Percentiles rank a stretch among this genome's conserved stretches.
phyloP scores from a whole-genome alignment of 2,329 filamentous ascomycete species.

The Xylariaceae sp. region DNA sequence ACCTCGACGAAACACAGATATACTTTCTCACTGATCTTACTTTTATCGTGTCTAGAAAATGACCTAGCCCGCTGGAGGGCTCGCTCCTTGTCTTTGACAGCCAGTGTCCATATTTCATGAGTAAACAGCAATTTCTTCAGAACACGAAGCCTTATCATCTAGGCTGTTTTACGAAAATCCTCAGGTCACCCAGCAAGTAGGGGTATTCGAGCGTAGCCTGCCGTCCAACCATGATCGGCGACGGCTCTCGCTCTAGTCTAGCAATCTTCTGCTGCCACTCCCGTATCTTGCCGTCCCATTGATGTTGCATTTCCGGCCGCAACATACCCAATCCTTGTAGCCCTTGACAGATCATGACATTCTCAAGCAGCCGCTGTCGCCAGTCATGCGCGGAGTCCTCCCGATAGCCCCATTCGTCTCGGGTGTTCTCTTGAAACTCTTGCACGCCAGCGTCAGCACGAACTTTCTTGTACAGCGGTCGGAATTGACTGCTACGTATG shows the following conservation, averaged over 20 bases:
- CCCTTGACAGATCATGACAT: conserved; percentile 17
- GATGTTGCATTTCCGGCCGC: neutral
- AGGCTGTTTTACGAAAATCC: too few relatives aligned
- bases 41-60: too few relatives aligned
- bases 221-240: neutral
- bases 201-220: conserved; percentile 14
- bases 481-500: conserved; percentile 7
- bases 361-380: conserved; percentile 10
- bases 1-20: too few relatives aligned
- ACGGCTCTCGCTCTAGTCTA: conserved; percentile 7
- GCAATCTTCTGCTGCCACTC: conserved; percentile 14
- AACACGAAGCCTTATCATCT: too few relatives aligned
- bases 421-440: conserved; percentile 5
- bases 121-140: too few relatives aligned
- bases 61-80: too few relatives aligned
- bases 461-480: conserved; percentile 3
- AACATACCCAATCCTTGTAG: conserved; percentile 15
- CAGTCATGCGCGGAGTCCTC: neutral
- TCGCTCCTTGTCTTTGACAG: too few relatives aligned
- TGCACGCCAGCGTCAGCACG: conserved; percentile 4
- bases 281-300: conserved; percentile 10
- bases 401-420: conserved; percentile 1
- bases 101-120: too few relatives aligned
- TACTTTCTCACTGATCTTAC: too few relatives aligned
- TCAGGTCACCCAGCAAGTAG: conserved; percentile 13